Percentiles rank a stretch among this genome's conserved stretches.
These are phyloP conservation scores for Candida andamanensis DNA, from an alignment of 805 yeast species.

Conservation along the genomic window DNA sequence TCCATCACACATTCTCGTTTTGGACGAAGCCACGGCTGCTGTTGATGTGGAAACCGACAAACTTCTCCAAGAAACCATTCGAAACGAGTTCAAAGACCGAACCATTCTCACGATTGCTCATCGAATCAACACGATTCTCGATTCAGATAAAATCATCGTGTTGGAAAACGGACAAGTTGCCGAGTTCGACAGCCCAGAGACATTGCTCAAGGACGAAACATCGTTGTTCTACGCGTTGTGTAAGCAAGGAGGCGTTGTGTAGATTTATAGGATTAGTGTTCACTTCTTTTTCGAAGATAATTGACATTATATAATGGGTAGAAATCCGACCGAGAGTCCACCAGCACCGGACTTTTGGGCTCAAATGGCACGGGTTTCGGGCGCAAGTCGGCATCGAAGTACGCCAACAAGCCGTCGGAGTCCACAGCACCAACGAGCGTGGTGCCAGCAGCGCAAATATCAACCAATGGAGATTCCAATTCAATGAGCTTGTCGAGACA, in stretches of 20 bases:
- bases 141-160: constrained; percentile 70
- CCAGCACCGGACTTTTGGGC: constrained; percentile 23
- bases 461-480: constrained; percentile 22
- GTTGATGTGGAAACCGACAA: constrained; percentile 81
- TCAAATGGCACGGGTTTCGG: neutral
- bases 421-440: constrained; percentile 27
- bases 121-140: constrained; percentile 75
- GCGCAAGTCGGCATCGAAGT: neutral
- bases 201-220: constrained; percentile 56
- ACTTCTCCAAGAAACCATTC: constrained; percentile 70
- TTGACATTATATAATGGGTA: constrained; percentile 47
- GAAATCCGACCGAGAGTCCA: constrained; percentile 31
- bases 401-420: constrained; percentile 22
- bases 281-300: constrained; percentile 57
- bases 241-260: constrained; percentile 66
- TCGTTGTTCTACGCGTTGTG: constrained; percentile 77
- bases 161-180: constrained; percentile 68
- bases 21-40: constrained; percentile 86
- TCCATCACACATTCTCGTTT: constrained; percentile 51
- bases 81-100: constrained; percentile 66
- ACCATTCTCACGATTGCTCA: constrained; percentile 82
- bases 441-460: constrained; percentile 18
- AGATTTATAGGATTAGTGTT: constrained; percentile 29
- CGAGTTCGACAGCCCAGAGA: constrained; percentile 69
- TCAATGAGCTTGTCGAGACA: constrained; percentile 26